Conservation (phyloP, 78 protist species). For the Protostelium mycophagum region DNA sequence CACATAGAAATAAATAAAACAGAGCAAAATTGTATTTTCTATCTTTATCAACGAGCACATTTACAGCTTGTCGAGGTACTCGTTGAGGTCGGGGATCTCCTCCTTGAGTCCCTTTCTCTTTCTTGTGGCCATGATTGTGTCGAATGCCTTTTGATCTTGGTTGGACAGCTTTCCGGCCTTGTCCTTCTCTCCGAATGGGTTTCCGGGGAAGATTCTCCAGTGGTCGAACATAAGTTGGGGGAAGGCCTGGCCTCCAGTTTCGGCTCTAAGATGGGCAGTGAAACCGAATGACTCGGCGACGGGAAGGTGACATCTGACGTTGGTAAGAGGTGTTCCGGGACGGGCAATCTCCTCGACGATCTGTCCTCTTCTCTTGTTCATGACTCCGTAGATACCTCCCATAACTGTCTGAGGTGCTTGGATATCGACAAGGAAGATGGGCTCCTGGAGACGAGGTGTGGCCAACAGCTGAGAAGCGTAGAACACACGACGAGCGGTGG, state of each 20-base stretch:
- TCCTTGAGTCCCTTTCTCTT: conserved; percentile 95
- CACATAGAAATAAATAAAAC: too few species aligned
- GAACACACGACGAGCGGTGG: conserved; percentile 88
- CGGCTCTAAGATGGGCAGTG: conserved; percentile 94
- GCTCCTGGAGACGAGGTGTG: conserved; percentile 90
- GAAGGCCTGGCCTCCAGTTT: conserved; percentile 99
- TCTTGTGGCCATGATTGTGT: conserved; percentile 68
- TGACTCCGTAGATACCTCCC: conserved; percentile 90
- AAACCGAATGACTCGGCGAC: conserved; percentile 99
- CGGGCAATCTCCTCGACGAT: conserved; percentile 88
- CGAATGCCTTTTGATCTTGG: conserved; percentile 26
- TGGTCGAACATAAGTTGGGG: conserved; percentile 98
- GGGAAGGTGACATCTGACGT: conserved; percentile 94
- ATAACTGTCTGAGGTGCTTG: conserved; percentile 81
- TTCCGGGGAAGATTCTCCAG: conserved; percentile 81
- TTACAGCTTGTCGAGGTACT: conserved; percentile 79
- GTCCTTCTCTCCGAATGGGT: conserved; percentile 64
- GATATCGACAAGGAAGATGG: conserved; percentile 93
- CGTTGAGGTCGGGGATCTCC: conserved; percentile 67
- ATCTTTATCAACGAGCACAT: neutral
- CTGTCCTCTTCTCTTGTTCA: conserved; percentile 90
- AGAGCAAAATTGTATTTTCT: too few species aligned
- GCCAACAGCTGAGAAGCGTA: conserved; percentile 86
- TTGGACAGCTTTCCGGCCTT: conserved; percentile 11
- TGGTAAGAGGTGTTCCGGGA: conserved; percentile 85